Base-by-base conservation (phyloP, 177 flowering plant genomes). In the Vitis hybrid region DNA sequence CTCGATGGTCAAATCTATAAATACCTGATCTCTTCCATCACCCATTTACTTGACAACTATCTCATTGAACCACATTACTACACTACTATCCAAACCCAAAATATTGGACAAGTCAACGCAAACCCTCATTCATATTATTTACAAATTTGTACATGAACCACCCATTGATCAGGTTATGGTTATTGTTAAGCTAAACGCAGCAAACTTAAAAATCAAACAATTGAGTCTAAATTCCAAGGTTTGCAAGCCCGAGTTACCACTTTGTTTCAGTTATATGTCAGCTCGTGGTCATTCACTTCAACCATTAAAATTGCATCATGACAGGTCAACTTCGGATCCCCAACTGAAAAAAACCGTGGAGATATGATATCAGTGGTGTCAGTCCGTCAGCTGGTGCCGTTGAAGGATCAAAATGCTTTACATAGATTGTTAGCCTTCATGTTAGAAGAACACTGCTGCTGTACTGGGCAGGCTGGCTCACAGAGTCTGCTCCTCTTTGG, bases 401-500 rank as follows among this genome's bases (percentile, higher is more conserved):
- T 48, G 51, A 59, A 60, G 62, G 73, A 69, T 93, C 86, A 93
- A 71, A 91, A 95, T 66, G 99, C 99, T 89, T 87, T 87, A 85
- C 99, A 95, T 50, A 95, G 96, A 69, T 79, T 86, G 81, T 77
- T 87, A 73, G 92, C 67, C 70, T 83, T 90, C 86, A 89, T 60
- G 81, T 89, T 93, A 79, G 98, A 91, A 3, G 97, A 90, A 74
- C 82, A 77, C 67, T 90, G 92, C 76, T 88, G 89, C 66, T 84
- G 84, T 11, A 91, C 87, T 2, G 92, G 90, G 68, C 81, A 75
- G 15, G 81, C 74, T 1, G 97, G 87, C 10, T 79, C 79, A 75
- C 94, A 90, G 0, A 95, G 69, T 74, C 91, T 84, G 80, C 90
- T 93, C 67, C 98, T 85, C 74, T 95, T 95, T 26, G 96, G 91